Conservation (phyloP, 2,329 filamentous ascomycete species). For the Ilyonectria sp. region DNA sequence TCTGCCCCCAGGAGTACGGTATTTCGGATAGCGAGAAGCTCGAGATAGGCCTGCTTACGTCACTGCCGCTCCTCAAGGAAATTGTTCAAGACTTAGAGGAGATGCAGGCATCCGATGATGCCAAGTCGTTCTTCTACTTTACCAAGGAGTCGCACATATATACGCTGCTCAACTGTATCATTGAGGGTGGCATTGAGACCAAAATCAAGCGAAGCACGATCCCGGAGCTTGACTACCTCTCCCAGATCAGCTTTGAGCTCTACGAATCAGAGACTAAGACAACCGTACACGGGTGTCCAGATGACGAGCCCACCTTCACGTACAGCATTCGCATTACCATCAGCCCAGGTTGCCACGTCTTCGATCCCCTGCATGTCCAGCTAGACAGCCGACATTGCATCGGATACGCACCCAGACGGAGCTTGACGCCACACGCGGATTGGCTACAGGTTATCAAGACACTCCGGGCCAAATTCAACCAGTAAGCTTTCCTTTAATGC, state of each 20-base stretch:
- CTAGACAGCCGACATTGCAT: constrained; percentile 97
- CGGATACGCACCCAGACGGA: constrained; percentile 90
- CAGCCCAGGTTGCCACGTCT: constrained; percentile 95
- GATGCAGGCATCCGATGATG: constrained; percentile 93
- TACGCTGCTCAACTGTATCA: constrained; percentile 96
- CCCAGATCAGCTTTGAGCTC: constrained; percentile 97
- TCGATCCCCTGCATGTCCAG: constrained; percentile 95
- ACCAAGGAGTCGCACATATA: constrained; percentile 99
- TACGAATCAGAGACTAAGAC: constrained; percentile 91
- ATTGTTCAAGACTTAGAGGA: constrained; percentile 98
- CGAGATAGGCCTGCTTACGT: constrained; percentile 97
- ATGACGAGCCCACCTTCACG: constrained; percentile 81
- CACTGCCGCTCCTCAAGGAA: constrained; percentile 92
- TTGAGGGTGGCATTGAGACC: constrained; percentile 96
- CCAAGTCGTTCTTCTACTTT: constrained; percentile 98
- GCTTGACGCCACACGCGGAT: constrained; percentile 90
- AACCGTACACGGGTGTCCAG: constrained; percentile 53
- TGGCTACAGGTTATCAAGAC: constrained; percentile 99
- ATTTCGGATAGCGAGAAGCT: constrained; percentile 97
- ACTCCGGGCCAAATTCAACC: constrained; percentile 93
- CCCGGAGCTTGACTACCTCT: constrained; percentile 96
- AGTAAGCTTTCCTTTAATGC: constrained; percentile 69
- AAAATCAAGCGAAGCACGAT: constrained; percentile 97
- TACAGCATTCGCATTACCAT: constrained; percentile 98
- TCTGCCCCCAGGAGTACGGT: constrained; percentile 97